Conservation (phyloP, 805 yeast genomes). For the Torulaspora quercuum region DNA sequence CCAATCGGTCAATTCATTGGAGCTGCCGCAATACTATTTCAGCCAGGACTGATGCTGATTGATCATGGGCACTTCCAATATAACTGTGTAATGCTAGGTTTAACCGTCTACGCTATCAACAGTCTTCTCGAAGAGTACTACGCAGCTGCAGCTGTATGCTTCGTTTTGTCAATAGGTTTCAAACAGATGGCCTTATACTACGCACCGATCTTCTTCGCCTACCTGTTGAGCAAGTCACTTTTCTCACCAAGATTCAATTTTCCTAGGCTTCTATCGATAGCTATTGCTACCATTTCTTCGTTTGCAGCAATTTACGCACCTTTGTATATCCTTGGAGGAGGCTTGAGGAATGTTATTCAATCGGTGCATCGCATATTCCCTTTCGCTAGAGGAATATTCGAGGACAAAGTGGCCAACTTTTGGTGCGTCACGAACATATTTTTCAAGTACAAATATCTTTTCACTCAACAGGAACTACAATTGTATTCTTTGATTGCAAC, state of each 20-base stretch:
- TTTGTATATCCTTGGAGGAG: constrained; percentile 47
- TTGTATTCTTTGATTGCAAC: constrained; percentile 54
- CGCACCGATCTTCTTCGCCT: constrained; percentile 83
- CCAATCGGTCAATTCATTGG: constrained; percentile 75
- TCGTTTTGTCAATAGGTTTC: constrained; percentile 73
- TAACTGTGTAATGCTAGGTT: constrained; percentile 91
- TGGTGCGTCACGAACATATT: constrained; percentile 92
- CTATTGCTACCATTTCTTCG: constrained; percentile 57
- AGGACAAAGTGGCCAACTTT: constrained; percentile 94
- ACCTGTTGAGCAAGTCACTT: constrained; percentile 55
- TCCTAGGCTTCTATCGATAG: constrained; percentile 58
- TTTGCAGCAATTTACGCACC: constrained; percentile 57
- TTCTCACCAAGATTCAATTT: constrained; percentile 45
- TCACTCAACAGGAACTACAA: constrained; percentile 58
- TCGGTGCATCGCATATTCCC: constrained; percentile 81
- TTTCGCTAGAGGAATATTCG: constrained; percentile 88
- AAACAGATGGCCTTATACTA: constrained; percentile 96
- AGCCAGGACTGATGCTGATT: constrained; percentile 75
- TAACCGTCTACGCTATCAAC: constrained; percentile 64
- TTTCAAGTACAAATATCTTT: constrained; percentile 60
- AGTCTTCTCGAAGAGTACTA: constrained; percentile 62
- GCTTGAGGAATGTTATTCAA: constrained; percentile 40
- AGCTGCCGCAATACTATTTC: constrained; percentile 74
- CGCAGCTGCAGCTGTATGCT: constrained; percentile 68
- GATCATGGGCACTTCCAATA: constrained; percentile 98